Evolutionary conservation across 768 basidiomycete species (phyloP), one percentile per base, ranked within the genome.

Genomic region (Mycena galericulata): DNA sequence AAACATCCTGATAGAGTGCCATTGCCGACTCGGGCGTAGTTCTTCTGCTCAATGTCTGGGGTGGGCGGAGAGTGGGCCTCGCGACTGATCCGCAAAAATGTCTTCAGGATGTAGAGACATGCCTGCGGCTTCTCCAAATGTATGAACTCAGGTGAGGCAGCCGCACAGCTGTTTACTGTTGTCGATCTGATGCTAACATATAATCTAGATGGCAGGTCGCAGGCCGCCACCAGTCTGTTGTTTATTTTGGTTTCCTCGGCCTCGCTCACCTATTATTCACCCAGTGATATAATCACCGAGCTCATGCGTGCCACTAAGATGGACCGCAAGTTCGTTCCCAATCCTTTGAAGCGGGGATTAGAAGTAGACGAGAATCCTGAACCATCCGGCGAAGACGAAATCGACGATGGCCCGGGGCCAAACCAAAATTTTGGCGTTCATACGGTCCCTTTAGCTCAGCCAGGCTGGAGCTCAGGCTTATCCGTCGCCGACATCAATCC

Each of bases 181-280:
- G 29, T 14, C 12, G 36, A 18, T 17, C n/a, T 20, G 24, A 11
- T 3, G 26, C 51, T 32, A 12, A 53, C 50, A 26, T 17, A 36
- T 40, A 7, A n/a, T 8, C 3, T 14, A 66, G 67, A 46, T 71
- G 66, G 66, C 70, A 68, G 46, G 38, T 65, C 15, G 70, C 70
- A 18, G 70, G 70, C 14, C 70, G 70, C 12, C 66, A 61, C 34
- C 59, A 71, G 70, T 71, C 38, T n/a, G 67, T 68, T 15, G 12
- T 4, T 24, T 11, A 3, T n/a, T n/a, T 14, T n/a, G 4, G 15
- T 46, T 15, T 60, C 24, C 24, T 18, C 1, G 22, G 7, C 4
- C 32, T 45, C 29, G 38, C 20, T 14, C 12, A 41, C 9, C 18
- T 10, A 11, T 36, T 14, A 6, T 14, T 14, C 10, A 2, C 8